Evolutionary conservation across 208 protist genomes (phyloP), one percentile per base, ranked within the genome.

Genomic region (Acanthamoeba sp.): DNA sequence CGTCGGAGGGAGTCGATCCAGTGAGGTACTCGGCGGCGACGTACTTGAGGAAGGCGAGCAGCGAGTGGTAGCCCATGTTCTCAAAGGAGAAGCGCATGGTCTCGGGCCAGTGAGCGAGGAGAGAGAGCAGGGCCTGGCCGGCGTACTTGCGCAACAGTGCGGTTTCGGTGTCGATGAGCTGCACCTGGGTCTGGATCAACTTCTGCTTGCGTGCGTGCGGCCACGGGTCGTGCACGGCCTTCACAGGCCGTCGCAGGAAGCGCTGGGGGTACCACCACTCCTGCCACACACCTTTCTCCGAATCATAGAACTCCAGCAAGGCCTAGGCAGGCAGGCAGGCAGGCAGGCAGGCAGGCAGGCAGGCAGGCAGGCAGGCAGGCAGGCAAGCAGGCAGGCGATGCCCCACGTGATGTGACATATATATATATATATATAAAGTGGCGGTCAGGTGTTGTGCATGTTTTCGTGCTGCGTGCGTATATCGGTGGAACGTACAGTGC

Each of bases 1-100:
- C 76, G 12, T 59, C 76, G 12, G 76, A 24, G 12, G 76, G 76
- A 16, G 76, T 29, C 24, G 55, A 24, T 10, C 85, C 89, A 40
- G 64, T 93, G 64, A 93, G 66, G 38, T 84, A 93, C 64, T 93
- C 89, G 32, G 89, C 62, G 36, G 38, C 89, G 66, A 93, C 32
- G 69, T 48, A 82, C 34, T 59, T 76, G 22, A 93, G 69, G 69
- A 93, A 93, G 42, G 42, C 29, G 2, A 82, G 52, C n/a, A 93
- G 89, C 12, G 66, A 76, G 34, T 76, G 20, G 66, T 66, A 40
- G 45, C 89, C 66, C 7, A 76, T 64, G 36, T 32, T 64, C 64
- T 76, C 66, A 18, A 93, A 40, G 12, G 89, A 82, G 64, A 93
- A 93, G 22, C 52, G 64, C 45, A 82, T 45, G 20, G 32, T 62